phyloP scores from a whole-genome alignment of 441 rosid genomes.

The Capsella rubella region DNA sequence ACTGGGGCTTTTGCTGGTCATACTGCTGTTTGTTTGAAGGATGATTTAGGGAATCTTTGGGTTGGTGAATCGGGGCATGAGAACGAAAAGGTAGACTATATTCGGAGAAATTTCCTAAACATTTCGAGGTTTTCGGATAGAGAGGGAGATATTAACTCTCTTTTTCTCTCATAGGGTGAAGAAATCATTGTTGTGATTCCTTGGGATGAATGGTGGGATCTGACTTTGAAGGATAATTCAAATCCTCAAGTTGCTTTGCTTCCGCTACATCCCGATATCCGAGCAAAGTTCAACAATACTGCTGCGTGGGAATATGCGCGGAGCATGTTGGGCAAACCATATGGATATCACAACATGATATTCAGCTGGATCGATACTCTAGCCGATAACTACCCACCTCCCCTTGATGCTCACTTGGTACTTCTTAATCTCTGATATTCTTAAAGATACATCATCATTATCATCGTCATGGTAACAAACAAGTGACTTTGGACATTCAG shows the following conservation, averaged over 20 bases:
- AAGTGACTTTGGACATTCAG: slow-evolving; percentile 50
- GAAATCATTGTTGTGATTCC: slow-evolving; percentile 81
- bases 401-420: slow-evolving; percentile 99
- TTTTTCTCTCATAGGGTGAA: slow-evolving; percentile 72
- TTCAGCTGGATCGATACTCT: slow-evolving; percentile 98
- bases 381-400: slow-evolving; percentile 95
- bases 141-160: slow-evolving; percentile 14
- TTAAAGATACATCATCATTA: neutral
- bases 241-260: slow-evolving; percentile 96
- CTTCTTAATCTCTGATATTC: slow-evolving; percentile 8
- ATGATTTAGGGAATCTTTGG: slow-evolving; percentile 88
- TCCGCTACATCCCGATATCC: slow-evolving; percentile 83
- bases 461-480: neutral
- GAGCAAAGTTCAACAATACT: slow-evolving; percentile 74
- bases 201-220: slow-evolving; percentile 99
- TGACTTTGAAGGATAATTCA: slow-evolving; percentile 78
- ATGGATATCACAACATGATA: slow-evolving; percentile 99
- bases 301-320: slow-evolving; percentile 96
- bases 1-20: slow-evolving; percentile 99
- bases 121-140: neutral
- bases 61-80: slow-evolving; percentile 99
- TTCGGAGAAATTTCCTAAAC: neutral
- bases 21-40: slow-evolving; percentile 96
- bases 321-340: slow-evolving; percentile 95
- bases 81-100: slow-evolving; percentile 76